Percentiles rank a stretch among this genome's conserved stretches.
Conservation (phyloP, 108 stramenopile genomes). For the Stephanodiscus minutulus region DNA sequence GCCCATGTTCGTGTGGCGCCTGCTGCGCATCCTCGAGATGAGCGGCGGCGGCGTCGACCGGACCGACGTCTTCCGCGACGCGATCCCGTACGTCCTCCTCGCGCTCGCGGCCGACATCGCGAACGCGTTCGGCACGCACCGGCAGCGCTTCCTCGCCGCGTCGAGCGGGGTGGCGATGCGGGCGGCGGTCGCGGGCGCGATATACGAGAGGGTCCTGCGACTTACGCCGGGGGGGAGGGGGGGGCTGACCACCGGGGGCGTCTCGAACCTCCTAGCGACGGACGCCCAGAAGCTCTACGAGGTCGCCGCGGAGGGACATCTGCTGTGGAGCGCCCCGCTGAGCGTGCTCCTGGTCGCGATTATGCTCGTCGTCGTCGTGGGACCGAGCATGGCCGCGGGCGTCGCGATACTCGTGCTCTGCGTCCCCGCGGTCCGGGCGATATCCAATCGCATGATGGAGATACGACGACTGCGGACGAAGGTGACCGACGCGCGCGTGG, state of each 20-base stretch:
- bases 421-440: conserved; percentile 66
- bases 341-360: conserved; percentile 73
- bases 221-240: conserved; percentile 64
- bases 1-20: conserved; percentile 73
- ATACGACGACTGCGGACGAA: conserved; percentile 64
- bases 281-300: conserved; percentile 87
- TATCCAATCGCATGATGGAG: conserved; percentile 63
- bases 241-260: conserved; percentile 69
- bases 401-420: conserved; percentile 64
- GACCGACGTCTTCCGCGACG: conserved; percentile 33
- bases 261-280: conserved; percentile 79
- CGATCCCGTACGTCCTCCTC: conserved; percentile 51
- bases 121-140: conserved; percentile 67
- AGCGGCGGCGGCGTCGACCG: conserved; percentile 44
- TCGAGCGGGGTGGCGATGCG: conserved; percentile 68
- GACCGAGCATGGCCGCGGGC: conserved; percentile 75
- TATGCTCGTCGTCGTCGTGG: conserved; percentile 63
- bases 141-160: conserved; percentile 72
- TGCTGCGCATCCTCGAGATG: conserved; percentile 69
- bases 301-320: conserved; percentile 83
- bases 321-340: conserved; percentile 86
- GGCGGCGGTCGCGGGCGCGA: conserved; percentile 53
- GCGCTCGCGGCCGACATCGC: conserved; percentile 53
- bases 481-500: conserved; percentile 74
- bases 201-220: conserved; percentile 65